These are phyloP conservation scores for Termitomyces sp. DNA, from an alignment of 768 basidiomycete species.

Conservation along the genomic window DNA sequence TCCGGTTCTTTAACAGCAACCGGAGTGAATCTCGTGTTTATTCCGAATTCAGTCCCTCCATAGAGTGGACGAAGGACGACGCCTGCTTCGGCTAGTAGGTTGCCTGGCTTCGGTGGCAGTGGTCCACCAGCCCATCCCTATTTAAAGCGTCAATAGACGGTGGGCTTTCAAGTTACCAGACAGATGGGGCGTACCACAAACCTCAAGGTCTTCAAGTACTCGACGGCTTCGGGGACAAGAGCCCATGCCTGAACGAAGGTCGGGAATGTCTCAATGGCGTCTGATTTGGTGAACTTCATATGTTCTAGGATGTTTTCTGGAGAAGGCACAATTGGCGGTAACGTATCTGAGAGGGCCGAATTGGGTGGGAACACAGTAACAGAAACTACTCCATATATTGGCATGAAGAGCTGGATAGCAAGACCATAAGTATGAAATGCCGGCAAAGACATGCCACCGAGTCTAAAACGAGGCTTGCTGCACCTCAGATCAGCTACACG, in stretches of 20 bases:
- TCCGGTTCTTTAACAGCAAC: slow-evolving; percentile 14
- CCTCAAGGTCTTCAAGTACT: slow-evolving; percentile 7
- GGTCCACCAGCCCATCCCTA: slow-evolving; percentile 11
- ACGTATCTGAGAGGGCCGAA: slow-evolving; percentile 11
- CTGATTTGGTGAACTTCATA: slow-evolving; percentile 20
- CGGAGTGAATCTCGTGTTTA: slow-evolving; percentile 2
- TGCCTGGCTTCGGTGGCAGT: slow-evolving; percentile 7
- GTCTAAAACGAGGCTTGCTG: not conserved
- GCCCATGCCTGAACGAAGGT: slow-evolving; percentile 32
- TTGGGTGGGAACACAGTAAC: slow-evolving; percentile 27
- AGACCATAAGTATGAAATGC: slow-evolving; percentile 33
- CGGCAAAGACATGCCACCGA: slow-evolving; percentile 21
- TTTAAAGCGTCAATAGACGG: not conserved
- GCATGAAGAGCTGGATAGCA: slow-evolving; percentile 17
- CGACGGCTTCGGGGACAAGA: slow-evolving; percentile 17
- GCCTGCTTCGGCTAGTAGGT: slow-evolving; percentile 4
- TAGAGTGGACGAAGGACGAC: slow-evolving; percentile 8
- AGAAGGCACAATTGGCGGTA: slow-evolving; percentile 21
- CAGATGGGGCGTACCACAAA: not conserved
- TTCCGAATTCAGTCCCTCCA: slow-evolving; percentile 14
- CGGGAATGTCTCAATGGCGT: slow-evolving; percentile 28
- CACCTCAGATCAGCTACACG: not conserved
- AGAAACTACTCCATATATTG: slow-evolving; percentile 7
- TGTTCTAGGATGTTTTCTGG: slow-evolving; percentile 23
- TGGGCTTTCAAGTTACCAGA: not conserved